Percentiles rank a stretch among this genome's conserved stretches.
Evolutionary conservation across 2,329 filamentous ascomycete species (phyloP).

Genomic region (Penicillium sp.): DNA sequence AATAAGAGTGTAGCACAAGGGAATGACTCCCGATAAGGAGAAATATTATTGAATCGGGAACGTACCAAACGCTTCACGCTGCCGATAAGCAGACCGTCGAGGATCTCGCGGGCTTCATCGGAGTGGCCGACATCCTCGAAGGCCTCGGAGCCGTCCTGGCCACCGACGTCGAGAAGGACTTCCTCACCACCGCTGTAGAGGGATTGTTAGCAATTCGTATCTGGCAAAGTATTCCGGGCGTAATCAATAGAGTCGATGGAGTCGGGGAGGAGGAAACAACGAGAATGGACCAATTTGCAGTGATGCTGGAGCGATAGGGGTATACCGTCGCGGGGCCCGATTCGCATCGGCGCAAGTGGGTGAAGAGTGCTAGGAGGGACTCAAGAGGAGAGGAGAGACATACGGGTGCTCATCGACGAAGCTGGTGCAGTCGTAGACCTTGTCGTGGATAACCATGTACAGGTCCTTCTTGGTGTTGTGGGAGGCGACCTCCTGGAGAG

Average conservation of each 20-base stretch:
- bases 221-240: not conserved
- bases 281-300: not conserved
- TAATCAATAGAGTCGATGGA: not conserved
- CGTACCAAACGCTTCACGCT: slow-evolving; percentile 78
- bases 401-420: slow-evolving; percentile 98
- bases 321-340: slow-evolving; percentile 34
- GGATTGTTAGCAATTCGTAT: slow-evolving; percentile 17
- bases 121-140: slow-evolving; percentile 99
- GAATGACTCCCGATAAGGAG: not conserved
- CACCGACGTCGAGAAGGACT: slow-evolving; percentile 92
- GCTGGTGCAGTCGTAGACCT: slow-evolving; percentile 87
- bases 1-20: slow-evolving; percentile 5
- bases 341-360: slow-evolving; percentile 3
- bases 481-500: slow-evolving; percentile 79
- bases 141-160: slow-evolving; percentile 95
- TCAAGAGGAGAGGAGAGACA: slow-evolving; percentile 43
- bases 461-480: slow-evolving; percentile 94
- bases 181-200: slow-evolving; percentile 90
- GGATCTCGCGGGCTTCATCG: slow-evolving; percentile 95
- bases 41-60: not conserved
- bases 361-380: not conserved
- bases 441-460: slow-evolving; percentile 90
- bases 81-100: slow-evolving; percentile 77
- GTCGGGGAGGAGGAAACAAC: not conserved
- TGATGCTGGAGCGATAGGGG: not conserved